Percentiles rank a stretch among this genome's conserved stretches.
These are phyloP conservation scores for Boletus rubroflammeus DNA, from an alignment of 768 basidiomycete genomes.

Conservation along the genomic window DNA sequence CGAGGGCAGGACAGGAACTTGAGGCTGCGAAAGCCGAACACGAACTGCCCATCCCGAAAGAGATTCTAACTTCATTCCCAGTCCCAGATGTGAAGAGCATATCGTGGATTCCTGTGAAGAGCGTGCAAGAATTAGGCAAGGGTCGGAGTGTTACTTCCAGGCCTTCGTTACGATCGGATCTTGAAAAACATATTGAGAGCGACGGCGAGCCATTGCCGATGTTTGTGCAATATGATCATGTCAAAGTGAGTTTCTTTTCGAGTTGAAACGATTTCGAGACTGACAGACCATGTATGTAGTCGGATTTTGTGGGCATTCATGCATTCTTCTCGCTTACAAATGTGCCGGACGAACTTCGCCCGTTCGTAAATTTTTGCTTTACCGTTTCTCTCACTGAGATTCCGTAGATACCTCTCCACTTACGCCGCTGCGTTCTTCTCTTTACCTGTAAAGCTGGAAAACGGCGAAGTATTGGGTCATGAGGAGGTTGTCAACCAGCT, in stretches of 20 bases:
- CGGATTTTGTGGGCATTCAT: conserved; percentile 85
- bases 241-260: conserved; percentile 52
- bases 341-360: conserved; percentile 71
- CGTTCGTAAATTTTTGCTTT: conserved; percentile 40
- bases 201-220: conserved; percentile 75
- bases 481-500: conserved; percentile 91
- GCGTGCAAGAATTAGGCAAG: conserved; percentile 56
- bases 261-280: background rate
- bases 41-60: conserved; percentile 73
- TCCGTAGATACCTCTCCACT: conserved; percentile 63
- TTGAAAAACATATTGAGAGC: conserved; percentile 59
- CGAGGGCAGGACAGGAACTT: conserved; percentile 60
- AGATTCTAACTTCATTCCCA: conserved; percentile 81
- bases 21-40: conserved; percentile 86
- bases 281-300: conserved; percentile 43
- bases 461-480: conserved; percentile 69
- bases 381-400: conserved; percentile 4
- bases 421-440: conserved; percentile 87
- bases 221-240: conserved; percentile 92
- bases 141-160: conserved; percentile 37
- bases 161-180: conserved; percentile 35
- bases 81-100: conserved; percentile 89
- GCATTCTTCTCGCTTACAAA: conserved; percentile 74
- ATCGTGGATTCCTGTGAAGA: conserved; percentile 83
- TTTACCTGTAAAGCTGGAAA: conserved; percentile 68